phyloP scores from a whole-genome alignment of 129 eudicot genomes.

The Deinandra increscens region DNA sequence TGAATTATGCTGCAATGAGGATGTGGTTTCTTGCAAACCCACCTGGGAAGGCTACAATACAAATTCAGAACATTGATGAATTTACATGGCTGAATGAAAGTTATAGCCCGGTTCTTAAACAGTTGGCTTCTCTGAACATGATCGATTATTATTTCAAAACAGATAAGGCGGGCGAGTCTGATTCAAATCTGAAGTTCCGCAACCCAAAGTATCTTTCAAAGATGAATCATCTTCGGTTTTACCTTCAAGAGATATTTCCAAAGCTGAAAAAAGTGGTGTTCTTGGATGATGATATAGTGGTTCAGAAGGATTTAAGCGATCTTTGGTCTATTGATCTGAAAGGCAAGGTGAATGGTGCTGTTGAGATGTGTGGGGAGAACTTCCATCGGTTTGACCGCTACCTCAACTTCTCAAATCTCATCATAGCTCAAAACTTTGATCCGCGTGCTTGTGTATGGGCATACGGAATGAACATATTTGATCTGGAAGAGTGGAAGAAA shows the following conservation, averaged over 20 bases:
- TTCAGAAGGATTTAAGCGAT: conserved; percentile 65
- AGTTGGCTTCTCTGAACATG: conserved; percentile 64
- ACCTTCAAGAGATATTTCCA: conserved; percentile 79
- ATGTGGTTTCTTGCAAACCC: conserved; percentile 92
- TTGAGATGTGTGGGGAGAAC: conserved; percentile 83
- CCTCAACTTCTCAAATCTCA: conserved; percentile 76
- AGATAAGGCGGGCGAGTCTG: conserved; percentile 55
- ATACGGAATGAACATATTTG: conserved; percentile 81
- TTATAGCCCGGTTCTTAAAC: conserved; percentile 83
- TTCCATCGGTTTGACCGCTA: conserved; percentile 88
- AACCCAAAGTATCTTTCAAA: conserved; percentile 85
- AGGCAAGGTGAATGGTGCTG: conserved; percentile 92
- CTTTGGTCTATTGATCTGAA: conserved; percentile 74
- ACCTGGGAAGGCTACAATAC: conserved; percentile 60
- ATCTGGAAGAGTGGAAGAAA: conserved; percentile 73
- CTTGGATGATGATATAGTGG: conserved; percentile 90
- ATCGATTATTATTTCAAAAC: conserved; percentile 72
- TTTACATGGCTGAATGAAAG: conserved; percentile 91
- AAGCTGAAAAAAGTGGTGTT: conserved; percentile 78
- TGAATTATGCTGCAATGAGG: conserved; percentile 87
- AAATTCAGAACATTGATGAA: conserved; percentile 74
- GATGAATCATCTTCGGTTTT: conserved; percentile 86
- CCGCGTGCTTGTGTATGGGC: conserved; percentile 98
- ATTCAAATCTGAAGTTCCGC: conserved; percentile 62
- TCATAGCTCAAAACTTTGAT: conserved; percentile 64